These are phyloP conservation scores for Mortierella claussenii DNA, from an alignment of 192 early-diverging fungal species.

Conservation along the genomic window DNA sequence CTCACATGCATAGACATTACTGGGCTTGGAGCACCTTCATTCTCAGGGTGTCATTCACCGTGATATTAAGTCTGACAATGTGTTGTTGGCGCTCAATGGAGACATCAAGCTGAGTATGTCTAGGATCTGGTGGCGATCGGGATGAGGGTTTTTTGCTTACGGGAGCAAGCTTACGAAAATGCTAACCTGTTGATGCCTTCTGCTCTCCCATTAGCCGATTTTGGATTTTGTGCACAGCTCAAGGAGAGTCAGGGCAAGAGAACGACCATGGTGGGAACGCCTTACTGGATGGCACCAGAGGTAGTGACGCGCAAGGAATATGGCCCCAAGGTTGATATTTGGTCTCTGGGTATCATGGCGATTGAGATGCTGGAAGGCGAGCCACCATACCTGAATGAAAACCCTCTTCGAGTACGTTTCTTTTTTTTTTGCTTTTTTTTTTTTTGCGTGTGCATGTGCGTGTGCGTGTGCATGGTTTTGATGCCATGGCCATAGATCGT, in stretches of 20 bases:
- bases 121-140: no score
- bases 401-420: conserved; percentile 77
- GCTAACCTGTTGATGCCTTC: not conserved
- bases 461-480: no score
- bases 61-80: conserved; percentile 91
- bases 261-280: conserved; percentile 85
- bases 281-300: conserved; percentile 99
- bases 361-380: conserved; percentile 99
- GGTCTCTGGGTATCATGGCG: conserved; percentile 98
- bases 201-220: conserved; percentile 79
- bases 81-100: conserved; percentile 71
- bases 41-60: conserved; percentile 80
- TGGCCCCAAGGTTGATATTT: conserved; percentile 93
- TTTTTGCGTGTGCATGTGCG: no score
- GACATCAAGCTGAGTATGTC: conserved; percentile 79
- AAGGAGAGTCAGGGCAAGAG: conserved; percentile 76
- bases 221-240: conserved; percentile 87
- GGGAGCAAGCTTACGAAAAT: no score
- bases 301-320: conserved; percentile 94
- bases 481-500: no score
- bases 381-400: conserved; percentile 96
- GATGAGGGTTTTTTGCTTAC: no score
- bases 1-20: conserved; percentile 59
- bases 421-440: conserved; percentile 1
- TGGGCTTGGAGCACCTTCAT: conserved; percentile 82